Percentiles rank a stretch among this genome's conserved stretches.
Conservation (phyloP, 2,329 filamentous ascomycete genomes). For the Colletotrichum sp. region DNA sequence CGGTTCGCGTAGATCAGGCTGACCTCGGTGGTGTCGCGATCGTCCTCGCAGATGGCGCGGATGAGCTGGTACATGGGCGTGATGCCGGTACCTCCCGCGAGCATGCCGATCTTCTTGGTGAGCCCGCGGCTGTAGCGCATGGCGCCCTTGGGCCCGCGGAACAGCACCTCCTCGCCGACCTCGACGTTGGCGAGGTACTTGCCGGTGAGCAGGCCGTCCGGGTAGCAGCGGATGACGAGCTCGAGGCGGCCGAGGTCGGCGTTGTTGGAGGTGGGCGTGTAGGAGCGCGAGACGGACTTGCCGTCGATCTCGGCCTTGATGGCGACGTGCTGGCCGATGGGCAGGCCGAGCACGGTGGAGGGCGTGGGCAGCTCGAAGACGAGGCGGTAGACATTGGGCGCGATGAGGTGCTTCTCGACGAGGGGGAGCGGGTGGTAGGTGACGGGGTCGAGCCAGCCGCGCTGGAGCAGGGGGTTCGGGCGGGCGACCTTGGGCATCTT, state of each 20-base stretch:
- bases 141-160: constrained; percentile 62
- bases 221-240: constrained; percentile 57
- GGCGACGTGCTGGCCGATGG: constrained; percentile 61
- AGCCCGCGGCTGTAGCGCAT: constrained; percentile 54
- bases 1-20: constrained; percentile 65
- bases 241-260: constrained; percentile 52
- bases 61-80: constrained; percentile 57
- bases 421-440: constrained; percentile 53
- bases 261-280: constrained; percentile 60
- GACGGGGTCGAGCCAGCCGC: constrained; percentile 55
- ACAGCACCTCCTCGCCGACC: constrained; percentile 52
- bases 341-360: constrained; percentile 53
- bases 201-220: constrained; percentile 53
- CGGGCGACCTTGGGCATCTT: constrained; percentile 41
- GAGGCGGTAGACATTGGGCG: constrained; percentile 50
- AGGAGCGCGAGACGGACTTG: constrained; percentile 52
- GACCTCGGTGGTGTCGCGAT: constrained; percentile 60
- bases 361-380: constrained; percentile 51
- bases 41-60: constrained; percentile 61
- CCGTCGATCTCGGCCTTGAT: constrained; percentile 53
- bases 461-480: constrained; percentile 40
- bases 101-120: constrained; percentile 55
- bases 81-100: constrained; percentile 49
- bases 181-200: constrained; percentile 51
- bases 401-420: constrained; percentile 38